Evolutionary conservation across 768 basidiomycete species (phyloP).

Genomic region (Boletus rufocinnamomeus): DNA sequence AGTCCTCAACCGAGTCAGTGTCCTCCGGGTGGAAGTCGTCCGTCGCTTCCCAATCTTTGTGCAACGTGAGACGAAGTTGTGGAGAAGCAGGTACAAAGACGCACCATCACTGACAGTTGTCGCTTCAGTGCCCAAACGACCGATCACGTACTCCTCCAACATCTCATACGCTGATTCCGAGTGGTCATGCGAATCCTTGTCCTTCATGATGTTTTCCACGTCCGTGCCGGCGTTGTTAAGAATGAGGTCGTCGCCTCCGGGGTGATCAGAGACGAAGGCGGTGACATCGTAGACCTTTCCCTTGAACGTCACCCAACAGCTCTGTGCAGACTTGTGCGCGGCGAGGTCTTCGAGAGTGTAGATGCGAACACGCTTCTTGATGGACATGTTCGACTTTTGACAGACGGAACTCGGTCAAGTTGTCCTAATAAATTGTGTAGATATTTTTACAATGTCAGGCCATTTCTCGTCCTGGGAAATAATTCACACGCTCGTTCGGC

Average conservation of each 20-base stretch:
- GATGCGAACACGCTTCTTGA: constrained; percentile 63
- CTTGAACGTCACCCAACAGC: constrained; percentile 81
- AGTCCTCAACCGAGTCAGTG: constrained; percentile 81
- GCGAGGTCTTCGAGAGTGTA: constrained; percentile 76
- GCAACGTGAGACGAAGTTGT: constrained; percentile 11
- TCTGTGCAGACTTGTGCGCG: constrained; percentile 55
- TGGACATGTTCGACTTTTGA: constrained; percentile 47
- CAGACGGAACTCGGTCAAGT: not conserved
- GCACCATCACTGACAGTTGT: constrained; percentile 77
- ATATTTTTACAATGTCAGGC: no score
- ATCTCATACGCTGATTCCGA: constrained; percentile 91
- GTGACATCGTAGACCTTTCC: constrained; percentile 93
- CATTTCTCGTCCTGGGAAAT: constrained; percentile 4
- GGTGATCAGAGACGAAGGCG: constrained; percentile 81
- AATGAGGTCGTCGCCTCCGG: constrained; percentile 93
- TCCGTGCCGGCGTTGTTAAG: constrained; percentile 83
- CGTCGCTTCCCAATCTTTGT: constrained; percentile 80
- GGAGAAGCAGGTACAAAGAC: constrained; percentile 28
- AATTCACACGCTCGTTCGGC: constrained; percentile 21
- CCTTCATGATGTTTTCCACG: constrained; percentile 78
- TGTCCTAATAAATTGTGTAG: not conserved
- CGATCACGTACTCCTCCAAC: constrained; percentile 85
- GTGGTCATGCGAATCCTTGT: constrained; percentile 81
- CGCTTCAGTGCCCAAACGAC: constrained; percentile 75
- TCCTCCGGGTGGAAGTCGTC: constrained; percentile 93